phyloP scores from a whole-genome alignment of 2,329 filamentous ascomycete species.

The Fusarium mundagurra region DNA sequence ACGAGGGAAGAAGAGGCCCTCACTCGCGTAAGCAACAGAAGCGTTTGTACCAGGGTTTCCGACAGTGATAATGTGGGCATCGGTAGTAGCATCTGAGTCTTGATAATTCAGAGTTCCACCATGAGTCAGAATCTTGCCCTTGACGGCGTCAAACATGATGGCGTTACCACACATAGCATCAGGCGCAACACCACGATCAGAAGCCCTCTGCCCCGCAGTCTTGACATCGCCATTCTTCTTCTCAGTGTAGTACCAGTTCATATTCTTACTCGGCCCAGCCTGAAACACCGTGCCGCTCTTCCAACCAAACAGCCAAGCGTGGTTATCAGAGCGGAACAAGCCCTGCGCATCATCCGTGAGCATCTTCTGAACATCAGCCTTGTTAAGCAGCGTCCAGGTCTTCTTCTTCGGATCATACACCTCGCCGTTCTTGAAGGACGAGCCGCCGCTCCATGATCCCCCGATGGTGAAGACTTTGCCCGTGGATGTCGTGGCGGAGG shows the following conservation, averaged over 20 bases:
- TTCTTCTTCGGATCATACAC: slow-evolving; percentile 21
- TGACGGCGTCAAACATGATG: slow-evolving; percentile 67
- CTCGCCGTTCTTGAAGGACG: slow-evolving; percentile 19
- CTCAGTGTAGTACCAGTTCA: slow-evolving; percentile 65
- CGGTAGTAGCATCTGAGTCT: slow-evolving; percentile 52
- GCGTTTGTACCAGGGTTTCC: slow-evolving; percentile 23
- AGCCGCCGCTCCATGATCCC: slow-evolving; percentile 23
- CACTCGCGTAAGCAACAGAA: slow-evolving; percentile 3
- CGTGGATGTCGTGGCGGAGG: slow-evolving; percentile 21
- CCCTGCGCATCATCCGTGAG: slow-evolving; percentile 61
- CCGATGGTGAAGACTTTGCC: slow-evolving; percentile 31
- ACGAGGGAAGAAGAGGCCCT: slow-evolving; percentile 43
- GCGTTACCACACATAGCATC: slow-evolving; percentile 65
- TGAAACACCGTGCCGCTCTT: slow-evolving; percentile 62
- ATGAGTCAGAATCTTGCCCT: slow-evolving; percentile 64
- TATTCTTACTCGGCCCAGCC: slow-evolving; percentile 60
- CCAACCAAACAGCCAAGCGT: slow-evolving; percentile 46
- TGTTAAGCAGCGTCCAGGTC: slow-evolving; percentile 32
- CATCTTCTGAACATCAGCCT: slow-evolving; percentile 56
- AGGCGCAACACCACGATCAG: slow-evolving; percentile 50
- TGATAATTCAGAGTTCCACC: slow-evolving; percentile 61
- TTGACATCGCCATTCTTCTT: slow-evolving; percentile 30
- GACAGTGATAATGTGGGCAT: slow-evolving; percentile 62
- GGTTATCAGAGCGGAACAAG: slow-evolving; percentile 53
- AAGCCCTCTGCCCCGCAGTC: slow-evolving; percentile 38